Evolutionary conservation across 768 basidiomycete genomes (phyloP).

Genomic region (Coprinopsis sp.): DNA sequence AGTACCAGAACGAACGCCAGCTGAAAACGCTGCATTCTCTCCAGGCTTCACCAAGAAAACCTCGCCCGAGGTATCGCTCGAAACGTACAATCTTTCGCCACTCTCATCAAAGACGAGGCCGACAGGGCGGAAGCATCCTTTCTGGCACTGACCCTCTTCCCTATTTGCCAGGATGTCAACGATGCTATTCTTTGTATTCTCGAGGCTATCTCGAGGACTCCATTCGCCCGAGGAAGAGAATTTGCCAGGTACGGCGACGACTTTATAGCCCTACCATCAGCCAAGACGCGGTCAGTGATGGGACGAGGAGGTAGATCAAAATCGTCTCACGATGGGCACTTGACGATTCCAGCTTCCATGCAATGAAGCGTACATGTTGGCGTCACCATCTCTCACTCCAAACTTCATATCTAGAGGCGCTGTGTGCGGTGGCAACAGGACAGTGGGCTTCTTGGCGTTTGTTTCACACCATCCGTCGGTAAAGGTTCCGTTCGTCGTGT

Average conservation of each 20-base stretch:
- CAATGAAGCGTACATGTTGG: constrained; percentile 3
- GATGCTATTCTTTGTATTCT: background rate
- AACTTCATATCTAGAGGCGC: constrained; percentile 11
- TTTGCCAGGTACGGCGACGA: background rate
- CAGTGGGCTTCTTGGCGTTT: constrained; percentile 2
- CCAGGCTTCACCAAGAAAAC: constrained; percentile 8
- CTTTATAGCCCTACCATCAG: constrained; percentile 9
- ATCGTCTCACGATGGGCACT: too few relatives aligned
- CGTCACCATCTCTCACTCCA: background rate
- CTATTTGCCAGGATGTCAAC: constrained; percentile 1
- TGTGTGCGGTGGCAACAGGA: constrained; percentile 7
- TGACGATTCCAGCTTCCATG: constrained; percentile 9
- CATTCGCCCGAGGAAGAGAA: constrained; percentile 4
- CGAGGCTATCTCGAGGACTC: background rate
- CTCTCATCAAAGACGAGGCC: constrained; percentile 3
- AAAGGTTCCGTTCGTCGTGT: constrained; percentile 1
- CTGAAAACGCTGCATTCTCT: too few relatives aligned
- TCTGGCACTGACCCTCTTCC: background rate
- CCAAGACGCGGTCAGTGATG: too few relatives aligned
- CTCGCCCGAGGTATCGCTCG: constrained; percentile 9
- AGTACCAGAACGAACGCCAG: too few relatives aligned
- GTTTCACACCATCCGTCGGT: constrained; percentile 4
- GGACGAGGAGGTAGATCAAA: too few relatives aligned
- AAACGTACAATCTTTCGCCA: constrained; percentile 8
- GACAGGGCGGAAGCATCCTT: constrained; percentile 9